Evolutionary conservation across 1,139 yeast genomes (phyloP).

Genomic region (Candida sp.): DNA sequence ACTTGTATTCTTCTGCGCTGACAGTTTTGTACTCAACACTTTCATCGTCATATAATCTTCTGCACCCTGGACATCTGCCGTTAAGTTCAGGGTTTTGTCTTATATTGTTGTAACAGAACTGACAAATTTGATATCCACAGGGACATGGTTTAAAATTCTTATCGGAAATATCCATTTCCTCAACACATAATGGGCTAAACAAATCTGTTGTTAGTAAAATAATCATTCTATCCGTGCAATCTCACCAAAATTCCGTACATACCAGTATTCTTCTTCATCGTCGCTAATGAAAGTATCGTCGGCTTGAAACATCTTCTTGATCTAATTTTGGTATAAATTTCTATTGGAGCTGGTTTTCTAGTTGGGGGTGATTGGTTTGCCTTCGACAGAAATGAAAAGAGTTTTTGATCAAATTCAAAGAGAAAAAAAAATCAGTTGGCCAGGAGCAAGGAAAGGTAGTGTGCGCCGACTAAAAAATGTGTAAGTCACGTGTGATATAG

Average conservation of each 20-base stretch:
- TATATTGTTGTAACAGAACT: constrained; percentile 96
- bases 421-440: neutral
- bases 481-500: neutral
- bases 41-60: constrained; percentile 93
- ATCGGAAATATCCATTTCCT: constrained; percentile 96
- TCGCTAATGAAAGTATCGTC: constrained; percentile 69
- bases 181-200: constrained; percentile 87
- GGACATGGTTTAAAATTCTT: constrained; percentile 99
- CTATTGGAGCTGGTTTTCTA: neutral
- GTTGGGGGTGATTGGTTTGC: neutral
- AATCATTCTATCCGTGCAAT: neutral
- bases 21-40: constrained; percentile 86
- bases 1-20: constrained; percentile 82
- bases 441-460: constrained; percentile 2
- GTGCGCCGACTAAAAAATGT: neutral
- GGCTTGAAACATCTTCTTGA: constrained; percentile 16
- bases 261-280: constrained; percentile 81
- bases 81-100: constrained; percentile 94
- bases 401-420: constrained; percentile 2
- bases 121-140: constrained; percentile 98
- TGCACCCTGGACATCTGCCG: constrained; percentile 98
- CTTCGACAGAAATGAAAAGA: constrained; percentile 1
- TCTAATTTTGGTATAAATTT: neutral
- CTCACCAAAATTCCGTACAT: constrained; percentile 24
- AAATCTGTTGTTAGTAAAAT: constrained; percentile 22